These are phyloP conservation scores for Artemisia annua DNA, from an alignment of 129 eudicot genomes.

Conservation along the genomic window DNA sequence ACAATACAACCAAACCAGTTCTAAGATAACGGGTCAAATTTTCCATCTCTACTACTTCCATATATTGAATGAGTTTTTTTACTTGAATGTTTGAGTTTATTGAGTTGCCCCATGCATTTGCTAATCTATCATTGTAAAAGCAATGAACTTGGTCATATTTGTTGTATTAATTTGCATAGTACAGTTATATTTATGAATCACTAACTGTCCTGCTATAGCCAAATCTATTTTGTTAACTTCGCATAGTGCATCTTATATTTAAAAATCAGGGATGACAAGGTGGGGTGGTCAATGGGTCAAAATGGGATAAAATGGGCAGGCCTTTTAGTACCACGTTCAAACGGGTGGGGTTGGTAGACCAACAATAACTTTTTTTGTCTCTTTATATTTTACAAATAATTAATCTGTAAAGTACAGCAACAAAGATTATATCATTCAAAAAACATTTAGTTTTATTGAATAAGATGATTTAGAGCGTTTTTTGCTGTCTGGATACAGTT, in stretches of 20 bases:
- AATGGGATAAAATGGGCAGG: background rate
- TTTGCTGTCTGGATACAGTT: background rate
- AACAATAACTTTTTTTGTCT: background rate
- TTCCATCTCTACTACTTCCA: background rate
- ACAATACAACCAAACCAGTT: background rate
- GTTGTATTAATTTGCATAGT: background rate
- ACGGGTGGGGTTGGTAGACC: background rate
- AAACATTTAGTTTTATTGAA: background rate
- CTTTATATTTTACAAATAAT: background rate
- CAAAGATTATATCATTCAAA: background rate
- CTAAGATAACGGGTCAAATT: background rate
- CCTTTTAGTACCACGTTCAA: background rate
- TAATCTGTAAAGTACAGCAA: background rate
- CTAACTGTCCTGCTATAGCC: too few relatives aligned
- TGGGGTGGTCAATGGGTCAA: background rate
- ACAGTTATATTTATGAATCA: too few relatives aligned
- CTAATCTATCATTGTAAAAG: conserved; percentile 9
- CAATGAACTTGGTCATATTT: conserved; percentile 1
- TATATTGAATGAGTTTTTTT: background rate
- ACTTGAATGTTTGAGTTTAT: background rate
- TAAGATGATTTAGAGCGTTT: background rate
- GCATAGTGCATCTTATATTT: too few relatives aligned
- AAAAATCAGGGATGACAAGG: background rate
- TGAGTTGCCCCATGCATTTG: background rate
- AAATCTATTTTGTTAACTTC: too few relatives aligned